Conservation (phyloP, 2,329 filamentous ascomycete species). For the Emergomyces africanus region DNA sequence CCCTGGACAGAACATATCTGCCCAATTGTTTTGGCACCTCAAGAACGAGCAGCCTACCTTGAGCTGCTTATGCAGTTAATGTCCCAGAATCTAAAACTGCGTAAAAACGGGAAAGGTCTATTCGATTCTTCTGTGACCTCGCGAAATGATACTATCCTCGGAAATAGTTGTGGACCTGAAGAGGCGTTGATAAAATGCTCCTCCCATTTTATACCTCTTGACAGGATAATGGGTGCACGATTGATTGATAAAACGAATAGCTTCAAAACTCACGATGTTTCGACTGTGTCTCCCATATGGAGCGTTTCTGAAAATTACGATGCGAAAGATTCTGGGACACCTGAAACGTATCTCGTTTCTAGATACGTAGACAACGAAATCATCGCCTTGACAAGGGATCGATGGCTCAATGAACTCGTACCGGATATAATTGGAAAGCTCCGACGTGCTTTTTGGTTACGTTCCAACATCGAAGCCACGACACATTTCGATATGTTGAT, state of each 20-base stretch:
- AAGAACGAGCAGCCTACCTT: slow-evolving; percentile 41
- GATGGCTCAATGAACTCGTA: slow-evolving; percentile 14
- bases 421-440: slow-evolving; percentile 15
- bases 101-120: slow-evolving; percentile 14
- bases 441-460: slow-evolving; percentile 21
- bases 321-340: neutral
- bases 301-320: neutral
- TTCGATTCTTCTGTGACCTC: slow-evolving; percentile 18
- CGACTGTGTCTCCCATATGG: neutral
- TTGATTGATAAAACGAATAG: slow-evolving; percentile 9
- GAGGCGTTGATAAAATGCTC: slow-evolving; percentile 42
- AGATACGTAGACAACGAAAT: neutral
- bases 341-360: neutral
- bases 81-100: slow-evolving; percentile 35
- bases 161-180: slow-evolving; percentile 35
- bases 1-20: slow-evolving; percentile 31
- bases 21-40: slow-evolving; percentile 32
- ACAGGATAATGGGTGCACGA: slow-evolving; percentile 11
- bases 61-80: slow-evolving; percentile 44
- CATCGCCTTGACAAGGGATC: slow-evolving; percentile 7
- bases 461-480: slow-evolving; percentile 14
- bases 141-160: slow-evolving; percentile 36
- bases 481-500: slow-evolving; percentile 19
- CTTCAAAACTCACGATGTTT: neutral
- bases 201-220: slow-evolving; percentile 21